phyloP scores from a whole-genome alignment of 2,329 filamentous ascomycete species.

The Pseudogymnoascus sp. region DNA sequence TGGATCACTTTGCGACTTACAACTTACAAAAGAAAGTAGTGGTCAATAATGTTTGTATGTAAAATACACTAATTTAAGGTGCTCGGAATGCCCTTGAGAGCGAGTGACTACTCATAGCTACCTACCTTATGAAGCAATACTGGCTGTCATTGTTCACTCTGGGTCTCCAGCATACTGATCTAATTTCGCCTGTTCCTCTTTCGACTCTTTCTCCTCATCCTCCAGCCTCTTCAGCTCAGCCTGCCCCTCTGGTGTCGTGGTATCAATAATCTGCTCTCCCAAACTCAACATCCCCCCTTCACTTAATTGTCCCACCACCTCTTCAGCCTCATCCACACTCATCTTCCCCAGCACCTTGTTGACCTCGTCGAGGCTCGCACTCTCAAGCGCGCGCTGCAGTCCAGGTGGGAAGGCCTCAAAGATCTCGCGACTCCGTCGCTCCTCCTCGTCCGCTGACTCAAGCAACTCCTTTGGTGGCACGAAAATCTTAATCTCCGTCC shows the following conservation, averaged over 20 bases:
- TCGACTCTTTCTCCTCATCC: slow-evolving; percentile 38
- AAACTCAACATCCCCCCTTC: slow-evolving; percentile 84
- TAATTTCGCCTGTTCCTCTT: slow-evolving; percentile 22
- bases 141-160: slow-evolving; percentile 21
- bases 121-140: neutral
- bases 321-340: slow-evolving; percentile 81
- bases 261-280: slow-evolving; percentile 90
- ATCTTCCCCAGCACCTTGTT: slow-evolving; percentile 84
- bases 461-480: slow-evolving; percentile 56
- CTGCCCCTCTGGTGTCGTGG: slow-evolving; percentile 80
- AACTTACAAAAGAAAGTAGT: neutral
- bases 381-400: slow-evolving; percentile 74
- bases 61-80: neutral
- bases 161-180: slow-evolving; percentile 30
- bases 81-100: neutral
- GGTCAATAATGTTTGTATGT: neutral
- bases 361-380: slow-evolving; percentile 81
- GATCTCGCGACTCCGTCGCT: slow-evolving; percentile 59
- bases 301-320: slow-evolving; percentile 71
- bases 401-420: slow-evolving; percentile 80
- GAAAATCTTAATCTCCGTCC: slow-evolving; percentile 81
- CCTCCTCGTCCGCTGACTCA: slow-evolving; percentile 55
- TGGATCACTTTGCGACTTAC: neutral
- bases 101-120: neutral
- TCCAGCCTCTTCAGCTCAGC: slow-evolving; percentile 71